Percentiles rank a stretch among this genome's conserved stretches.
These are phyloP conservation scores for Tubosaeta sp. DNA, from an alignment of 768 basidiomycete genomes.

Conservation along the genomic window DNA sequence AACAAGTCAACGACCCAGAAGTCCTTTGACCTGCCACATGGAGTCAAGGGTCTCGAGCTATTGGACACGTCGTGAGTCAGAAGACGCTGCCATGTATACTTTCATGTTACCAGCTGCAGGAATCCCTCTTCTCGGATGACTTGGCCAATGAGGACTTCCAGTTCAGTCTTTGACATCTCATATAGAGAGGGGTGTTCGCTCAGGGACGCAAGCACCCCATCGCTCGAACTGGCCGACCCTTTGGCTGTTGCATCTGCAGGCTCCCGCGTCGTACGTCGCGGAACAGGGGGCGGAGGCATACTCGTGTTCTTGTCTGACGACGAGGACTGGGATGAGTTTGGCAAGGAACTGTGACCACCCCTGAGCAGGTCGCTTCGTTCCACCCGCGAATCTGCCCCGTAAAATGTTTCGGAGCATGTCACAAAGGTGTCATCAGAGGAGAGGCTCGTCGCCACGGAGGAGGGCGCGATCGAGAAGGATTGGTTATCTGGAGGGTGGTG, in stretches of 20 bases:
- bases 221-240: conserved; percentile 1
- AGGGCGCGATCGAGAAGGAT: not conserved
- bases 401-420: conserved; percentile 25
- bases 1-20: conserved; percentile 22
- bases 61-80: conserved; percentile 12
- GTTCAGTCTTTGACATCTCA: conserved; percentile 42
- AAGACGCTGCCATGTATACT: not conserved
- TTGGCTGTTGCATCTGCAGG: conserved; percentile 5
- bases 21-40: conserved; percentile 49
- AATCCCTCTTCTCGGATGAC: conserved; percentile 77
- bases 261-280: conserved; percentile 10
- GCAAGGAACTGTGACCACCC: conserved; percentile 20
- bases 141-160: conserved; percentile 56
- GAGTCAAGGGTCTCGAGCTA: conserved; percentile 52
- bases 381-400: conserved; percentile 2
- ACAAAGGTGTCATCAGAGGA: conserved; percentile 30
- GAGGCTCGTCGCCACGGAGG: conserved; percentile 7
- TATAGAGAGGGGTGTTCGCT: conserved; percentile 48
- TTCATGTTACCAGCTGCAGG: conserved; percentile 54
- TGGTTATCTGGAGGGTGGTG: not conserved
- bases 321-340: conserved; percentile 32
- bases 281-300: conserved; percentile 32
- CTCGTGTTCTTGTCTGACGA: conserved; percentile 21
- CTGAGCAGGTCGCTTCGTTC: not conserved
- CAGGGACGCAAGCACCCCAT: conserved; percentile 36